Evolutionary conservation across 495 filamentous ascomycete genomes (phyloP).

Genomic region (Bombardia bombarda): DNA sequence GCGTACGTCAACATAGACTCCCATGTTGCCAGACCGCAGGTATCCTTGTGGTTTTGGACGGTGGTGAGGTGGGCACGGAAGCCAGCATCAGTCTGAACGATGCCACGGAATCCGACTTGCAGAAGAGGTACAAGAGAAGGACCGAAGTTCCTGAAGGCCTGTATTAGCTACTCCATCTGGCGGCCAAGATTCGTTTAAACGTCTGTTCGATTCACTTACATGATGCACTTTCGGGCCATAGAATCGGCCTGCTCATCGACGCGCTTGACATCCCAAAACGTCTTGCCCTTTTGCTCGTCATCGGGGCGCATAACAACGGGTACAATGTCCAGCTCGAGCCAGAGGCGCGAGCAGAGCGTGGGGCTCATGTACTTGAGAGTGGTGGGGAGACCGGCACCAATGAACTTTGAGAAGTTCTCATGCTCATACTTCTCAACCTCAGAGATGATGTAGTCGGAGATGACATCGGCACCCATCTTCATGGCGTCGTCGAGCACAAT

Average conservation of each 20-base stretch:
- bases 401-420: slow-evolving; percentile 57
- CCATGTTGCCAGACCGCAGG: slow-evolving; percentile 59
- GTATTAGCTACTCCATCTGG: slow-evolving; percentile 2
- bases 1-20: slow-evolving; percentile 60
- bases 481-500: slow-evolving; percentile 31
- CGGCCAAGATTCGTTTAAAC: too few relatives aligned
- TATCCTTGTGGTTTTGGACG: slow-evolving; percentile 55
- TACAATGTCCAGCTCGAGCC: slow-evolving; percentile 72
- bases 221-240: slow-evolving; percentile 73
- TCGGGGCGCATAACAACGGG: slow-evolving; percentile 49
- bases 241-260: slow-evolving; percentile 83
- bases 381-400: slow-evolving; percentile 53
- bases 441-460: slow-evolving; percentile 46
- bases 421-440: slow-evolving; percentile 50
- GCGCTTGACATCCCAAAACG: slow-evolving; percentile 45
- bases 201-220: slow-evolving; percentile 39
- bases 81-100: slow-evolving; percentile 68
- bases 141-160: slow-evolving; percentile 56
- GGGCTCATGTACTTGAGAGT: slow-evolving; percentile 47
- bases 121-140: slow-evolving; percentile 65
- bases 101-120: slow-evolving; percentile 63
- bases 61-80: slow-evolving; percentile 53
- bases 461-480: slow-evolving; percentile 32
- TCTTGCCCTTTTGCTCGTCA: slow-evolving; percentile 34
- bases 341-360: slow-evolving; percentile 61